Evolutionary conservation across 345 rosid genomes (phyloP), one percentile per base, ranked within the genome.

Genomic region (Gossypium arboreum): DNA sequence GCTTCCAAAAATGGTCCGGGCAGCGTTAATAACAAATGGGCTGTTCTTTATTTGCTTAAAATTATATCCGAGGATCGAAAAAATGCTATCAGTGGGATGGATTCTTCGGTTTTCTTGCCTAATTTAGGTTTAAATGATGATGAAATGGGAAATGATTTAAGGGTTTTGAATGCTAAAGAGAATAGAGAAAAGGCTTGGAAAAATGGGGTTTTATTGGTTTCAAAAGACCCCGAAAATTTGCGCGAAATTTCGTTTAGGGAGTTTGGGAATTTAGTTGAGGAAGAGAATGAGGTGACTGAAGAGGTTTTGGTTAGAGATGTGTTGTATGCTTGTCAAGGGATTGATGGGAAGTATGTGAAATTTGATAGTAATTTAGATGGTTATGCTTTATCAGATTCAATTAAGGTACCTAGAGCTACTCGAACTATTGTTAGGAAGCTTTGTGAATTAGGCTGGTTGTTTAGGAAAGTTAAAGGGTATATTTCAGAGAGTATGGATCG

Each of bases 381-480:
- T 27, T 95, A 91, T 76, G 81, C 80, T 12, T 84, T 95, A 67
- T 61, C 79, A 25, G 97, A 90, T 75, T 71, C 68, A 2, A 75
- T 90, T 76, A 90, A 88, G 86, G 93, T 87, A 34, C 88, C 97
- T 25, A 75, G 97, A 71, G 91, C 90, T 1, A 88, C 92, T 12
- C 85, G 92, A 80, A 75, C 83, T 72, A 84, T 93, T 85, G 88
- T 91, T 16, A 84, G 93, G 86, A 91, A 84, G 89, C 84, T 95
- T 34, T 93, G 97, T 25, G 99, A 95, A 84, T 81, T 95, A 79
- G 98, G 99, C 9, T 95, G 99, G 99, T 77, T 95, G 82, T 93
- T 93, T 78, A 87, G 91, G 80, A 95, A 95, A 79, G 99, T 95
- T 52, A 93, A 80, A 77, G 90, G 78, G 45, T 90, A 91, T 70